These are phyloP conservation scores for Opeltia flavorubescens DNA, from an alignment of 495 filamentous ascomycete genomes.

Conservation along the genomic window DNA sequence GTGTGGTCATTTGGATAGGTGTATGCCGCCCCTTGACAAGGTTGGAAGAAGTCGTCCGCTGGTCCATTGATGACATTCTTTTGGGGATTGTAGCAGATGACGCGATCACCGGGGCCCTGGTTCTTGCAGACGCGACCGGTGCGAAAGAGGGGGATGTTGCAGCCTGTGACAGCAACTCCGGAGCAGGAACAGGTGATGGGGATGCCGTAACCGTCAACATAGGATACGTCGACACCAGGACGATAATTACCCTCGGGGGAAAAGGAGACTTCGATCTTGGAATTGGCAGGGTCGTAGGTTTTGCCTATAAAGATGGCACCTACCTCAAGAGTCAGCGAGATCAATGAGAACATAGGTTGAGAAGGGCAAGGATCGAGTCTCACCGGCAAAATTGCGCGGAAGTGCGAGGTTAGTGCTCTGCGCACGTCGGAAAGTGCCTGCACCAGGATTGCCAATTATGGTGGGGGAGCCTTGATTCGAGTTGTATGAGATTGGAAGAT, in stretches of 20 bases:
- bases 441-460: slow-evolving; percentile 6
- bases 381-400: slow-evolving; percentile 5
- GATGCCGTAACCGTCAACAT: slow-evolving; percentile 16
- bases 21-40: slow-evolving; percentile 17
- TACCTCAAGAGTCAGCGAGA: not conserved
- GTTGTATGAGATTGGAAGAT: slow-evolving; percentile 8
- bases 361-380: not conserved
- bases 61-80: slow-evolving; percentile 4
- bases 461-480: slow-evolving; percentile 11
- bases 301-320: slow-evolving; percentile 10
- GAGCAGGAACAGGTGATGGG: slow-evolving; percentile 15
- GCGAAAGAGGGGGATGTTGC: slow-evolving; percentile 13
- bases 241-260: slow-evolving; percentile 1
- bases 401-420: slow-evolving; percentile 7
- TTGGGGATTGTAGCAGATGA: slow-evolving; percentile 11
- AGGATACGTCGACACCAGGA: slow-evolving; percentile 10
- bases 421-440: slow-evolving; percentile 1
- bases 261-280: slow-evolving; percentile 11
- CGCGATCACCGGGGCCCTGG: slow-evolving; percentile 3
- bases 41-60: slow-evolving; percentile 12
- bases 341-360: not conserved
- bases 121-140: slow-evolving; percentile 11
- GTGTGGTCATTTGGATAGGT: slow-evolving; percentile 16
- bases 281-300: slow-evolving; percentile 6
- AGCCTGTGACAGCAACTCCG: slow-evolving; percentile 14